Percentiles rank a stretch among this genome's conserved stretches.
Conservation (phyloP, 495 filamentous ascomycete genomes). For the Lepidopterella palustris region DNA sequence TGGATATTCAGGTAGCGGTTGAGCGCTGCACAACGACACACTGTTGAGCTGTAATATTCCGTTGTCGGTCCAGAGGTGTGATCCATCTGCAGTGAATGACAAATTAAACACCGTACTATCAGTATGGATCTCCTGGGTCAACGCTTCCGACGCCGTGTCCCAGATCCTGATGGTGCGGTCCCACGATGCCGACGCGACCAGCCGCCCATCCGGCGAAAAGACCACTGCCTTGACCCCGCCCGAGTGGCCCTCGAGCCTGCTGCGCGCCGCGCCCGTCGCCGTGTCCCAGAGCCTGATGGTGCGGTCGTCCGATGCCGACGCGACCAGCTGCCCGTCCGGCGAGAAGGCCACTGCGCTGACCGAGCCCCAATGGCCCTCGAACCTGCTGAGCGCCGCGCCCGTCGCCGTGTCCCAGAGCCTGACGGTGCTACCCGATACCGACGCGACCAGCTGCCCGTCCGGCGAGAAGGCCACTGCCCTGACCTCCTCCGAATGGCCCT, state of each 20-base stretch:
- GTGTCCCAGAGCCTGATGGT: too few relatives aligned
- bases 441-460: neutral
- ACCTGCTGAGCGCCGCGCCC: constrained; percentile 47
- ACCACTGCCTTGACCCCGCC: neutral
- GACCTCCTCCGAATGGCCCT: neutral
- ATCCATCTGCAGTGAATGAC: neutral
- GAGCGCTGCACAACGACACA: neutral
- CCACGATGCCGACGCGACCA: too few relatives aligned
- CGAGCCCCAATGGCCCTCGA: neutral
- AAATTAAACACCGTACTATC: neutral
- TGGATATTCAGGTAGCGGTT: neutral
- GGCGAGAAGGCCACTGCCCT: constrained; percentile 21
- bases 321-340: too few relatives aligned
- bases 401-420: neutral
- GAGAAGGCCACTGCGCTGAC: neutral
- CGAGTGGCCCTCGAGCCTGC: constrained; percentile 28
- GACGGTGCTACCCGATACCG: constrained; percentile 7
- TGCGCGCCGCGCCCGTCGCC: constrained; percentile 42
- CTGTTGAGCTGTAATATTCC: neutral
- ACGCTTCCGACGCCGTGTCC: neutral
- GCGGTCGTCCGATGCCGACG: too few relatives aligned
- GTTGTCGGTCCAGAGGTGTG: neutral
- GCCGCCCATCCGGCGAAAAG: too few relatives aligned
- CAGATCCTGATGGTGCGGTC: too few relatives aligned
- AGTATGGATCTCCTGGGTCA: neutral